Conservation (phyloP, 257 asterid genomes). For the Solanum pennellii region DNA sequence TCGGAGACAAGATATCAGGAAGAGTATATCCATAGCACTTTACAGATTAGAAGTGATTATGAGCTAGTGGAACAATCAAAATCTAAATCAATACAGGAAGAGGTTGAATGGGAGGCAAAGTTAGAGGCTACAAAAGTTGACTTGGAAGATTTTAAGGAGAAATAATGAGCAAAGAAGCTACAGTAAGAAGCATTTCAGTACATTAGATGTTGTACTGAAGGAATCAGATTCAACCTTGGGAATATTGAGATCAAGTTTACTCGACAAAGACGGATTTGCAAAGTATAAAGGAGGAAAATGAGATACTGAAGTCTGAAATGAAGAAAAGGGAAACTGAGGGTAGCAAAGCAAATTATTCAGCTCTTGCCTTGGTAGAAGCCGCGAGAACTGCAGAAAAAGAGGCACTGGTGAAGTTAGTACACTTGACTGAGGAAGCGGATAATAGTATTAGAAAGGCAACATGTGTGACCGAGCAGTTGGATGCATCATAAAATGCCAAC, state of each 20-base stretch:
- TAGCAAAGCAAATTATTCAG: slow-evolving; percentile 25
- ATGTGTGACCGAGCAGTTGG: slow-evolving; percentile 51
- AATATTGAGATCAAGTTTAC: slow-evolving; percentile 27
- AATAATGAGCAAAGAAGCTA: slow-evolving; percentile 29
- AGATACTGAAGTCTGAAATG: slow-evolving; percentile 48
- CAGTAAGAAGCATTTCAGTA: not conserved
- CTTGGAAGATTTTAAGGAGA: slow-evolving; percentile 31
- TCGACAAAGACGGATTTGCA: slow-evolving; percentile 37
- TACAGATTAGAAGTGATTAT: slow-evolving; percentile 53
- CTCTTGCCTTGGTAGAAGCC: slow-evolving; percentile 34
- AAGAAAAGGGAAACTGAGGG: slow-evolving; percentile 28
- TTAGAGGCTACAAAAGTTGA: slow-evolving; percentile 29
- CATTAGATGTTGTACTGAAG: slow-evolving; percentile 12
- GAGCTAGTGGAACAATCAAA: slow-evolving; percentile 52
- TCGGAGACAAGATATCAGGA: slow-evolving; percentile 63
- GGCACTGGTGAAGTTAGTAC: slow-evolving; percentile 50
- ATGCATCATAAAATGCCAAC: slow-evolving; percentile 69
- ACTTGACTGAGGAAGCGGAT: slow-evolving; percentile 62
- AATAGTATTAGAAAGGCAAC: slow-evolving; percentile 39
- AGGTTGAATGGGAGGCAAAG: slow-evolving; percentile 46
- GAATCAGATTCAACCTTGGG: slow-evolving; percentile 25
- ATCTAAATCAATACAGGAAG: slow-evolving; percentile 28
- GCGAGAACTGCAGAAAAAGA: slow-evolving; percentile 51
- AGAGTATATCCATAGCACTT: slow-evolving; percentile 44
- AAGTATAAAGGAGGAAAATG: slow-evolving; percentile 40